Percentiles rank a stretch among this genome's conserved stretches.
phyloP scores from a whole-genome alignment of 73 alveolate species.

The Blepharisma stoltei region DNA sequence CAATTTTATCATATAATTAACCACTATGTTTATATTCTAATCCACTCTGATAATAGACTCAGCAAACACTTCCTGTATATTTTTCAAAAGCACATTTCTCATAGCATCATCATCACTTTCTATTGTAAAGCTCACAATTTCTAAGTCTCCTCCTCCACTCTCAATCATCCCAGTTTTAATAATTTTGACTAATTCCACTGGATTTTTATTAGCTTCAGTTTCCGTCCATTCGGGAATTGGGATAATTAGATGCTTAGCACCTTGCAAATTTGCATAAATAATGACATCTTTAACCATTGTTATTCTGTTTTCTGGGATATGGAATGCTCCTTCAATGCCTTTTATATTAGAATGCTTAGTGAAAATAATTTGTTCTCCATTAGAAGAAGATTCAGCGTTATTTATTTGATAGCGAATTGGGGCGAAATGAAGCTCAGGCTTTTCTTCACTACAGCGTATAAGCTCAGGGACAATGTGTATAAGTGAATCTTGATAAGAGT shows the following conservation, averaged over 20 bases:
- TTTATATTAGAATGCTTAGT: slow-evolving; percentile 1
- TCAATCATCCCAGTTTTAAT: background rate
- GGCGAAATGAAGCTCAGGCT: background rate
- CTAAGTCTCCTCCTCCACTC: background rate
- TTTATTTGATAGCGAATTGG: background rate
- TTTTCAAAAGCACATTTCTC: too few species aligned
- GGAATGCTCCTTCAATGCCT: background rate
- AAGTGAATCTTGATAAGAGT: background rate
- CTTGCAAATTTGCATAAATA: background rate
- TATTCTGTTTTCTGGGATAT: background rate
- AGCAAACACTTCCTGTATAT: too few species aligned
- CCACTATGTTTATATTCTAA: too few species aligned
- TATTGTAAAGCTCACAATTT: background rate
- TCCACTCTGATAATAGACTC: too few species aligned
- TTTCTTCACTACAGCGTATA: background rate
- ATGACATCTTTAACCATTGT: background rate
- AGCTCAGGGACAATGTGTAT: background rate
- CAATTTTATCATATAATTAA: too few species aligned
- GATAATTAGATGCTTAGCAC: background rate
- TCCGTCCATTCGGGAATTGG: background rate
- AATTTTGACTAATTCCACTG: background rate
- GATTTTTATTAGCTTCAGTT: background rate
- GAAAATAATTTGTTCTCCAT: slow-evolving; percentile 1
- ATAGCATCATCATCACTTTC: background rate
- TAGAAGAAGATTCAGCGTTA: background rate